phyloP scores from a whole-genome alignment of 2,329 filamentous ascomycete genomes.

The Cladophialophora chaetospira region DNA sequence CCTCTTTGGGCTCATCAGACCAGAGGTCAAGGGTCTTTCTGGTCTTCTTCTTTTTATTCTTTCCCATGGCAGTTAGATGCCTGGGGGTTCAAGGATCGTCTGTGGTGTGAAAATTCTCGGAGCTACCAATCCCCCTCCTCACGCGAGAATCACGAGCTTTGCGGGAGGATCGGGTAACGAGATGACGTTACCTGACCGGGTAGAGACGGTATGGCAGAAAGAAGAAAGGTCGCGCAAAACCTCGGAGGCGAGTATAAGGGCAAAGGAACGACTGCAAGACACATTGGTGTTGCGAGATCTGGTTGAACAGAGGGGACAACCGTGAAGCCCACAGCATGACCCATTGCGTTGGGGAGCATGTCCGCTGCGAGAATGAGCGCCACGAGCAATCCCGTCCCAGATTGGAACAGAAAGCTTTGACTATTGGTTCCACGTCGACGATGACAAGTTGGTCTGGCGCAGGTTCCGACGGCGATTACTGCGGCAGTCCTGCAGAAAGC shows the following conservation, averaged over 20 bases:
- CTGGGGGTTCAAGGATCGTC: constrained; percentile 27
- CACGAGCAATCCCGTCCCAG: constrained; percentile 10
- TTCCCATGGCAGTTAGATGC: constrained; percentile 41
- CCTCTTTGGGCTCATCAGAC: constrained; percentile 36
- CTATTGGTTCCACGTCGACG: constrained; percentile 30
- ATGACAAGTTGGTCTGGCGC: constrained; percentile 19
- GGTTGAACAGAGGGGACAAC: constrained; percentile 17
- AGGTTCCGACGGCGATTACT: constrained; percentile 10
- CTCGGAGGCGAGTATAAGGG: constrained; percentile 14
- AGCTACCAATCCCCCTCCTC: constrained; percentile 20
- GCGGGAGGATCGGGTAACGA: constrained; percentile 25
- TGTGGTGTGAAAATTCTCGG: constrained; percentile 14
- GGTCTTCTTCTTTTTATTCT: constrained; percentile 41
- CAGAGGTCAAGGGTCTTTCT: constrained; percentile 38
- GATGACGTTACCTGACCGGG: constrained; percentile 28
- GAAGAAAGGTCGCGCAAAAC: constrained; percentile 17
- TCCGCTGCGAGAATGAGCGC: constrained; percentile 14
- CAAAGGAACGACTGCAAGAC: constrained; percentile 20
- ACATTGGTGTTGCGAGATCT: constrained; percentile 10
- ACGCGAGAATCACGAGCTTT: constrained; percentile 21
- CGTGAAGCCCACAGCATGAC: constrained; percentile 16
- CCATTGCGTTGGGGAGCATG: constrained; percentile 11
- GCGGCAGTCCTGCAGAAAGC: constrained; percentile 19
- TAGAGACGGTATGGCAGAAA: constrained; percentile 17
- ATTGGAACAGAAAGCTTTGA: constrained; percentile 8